Evolutionary conservation across 305 asterid species (phyloP).

Genomic region (Fraxinus latifolia): DNA sequence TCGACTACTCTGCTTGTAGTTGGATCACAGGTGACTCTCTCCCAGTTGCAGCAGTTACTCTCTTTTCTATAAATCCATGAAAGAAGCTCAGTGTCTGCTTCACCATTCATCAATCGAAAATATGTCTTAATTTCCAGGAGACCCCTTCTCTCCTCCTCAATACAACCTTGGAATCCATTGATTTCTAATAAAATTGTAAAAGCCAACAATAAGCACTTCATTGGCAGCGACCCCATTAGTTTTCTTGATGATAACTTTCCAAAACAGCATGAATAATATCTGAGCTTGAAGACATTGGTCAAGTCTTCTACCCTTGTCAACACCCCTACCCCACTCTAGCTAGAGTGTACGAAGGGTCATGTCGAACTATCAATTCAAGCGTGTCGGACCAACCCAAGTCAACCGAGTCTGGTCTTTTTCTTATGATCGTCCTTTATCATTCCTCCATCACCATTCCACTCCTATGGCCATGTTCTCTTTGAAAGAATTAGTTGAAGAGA

Average conservation of each 20-base stretch:
- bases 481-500: not conserved
- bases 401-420: not conserved
- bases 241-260: not conserved
- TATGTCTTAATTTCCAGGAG: not conserved
- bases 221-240: not conserved
- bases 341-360: not conserved
- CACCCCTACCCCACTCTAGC: not conserved
- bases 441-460: not conserved
- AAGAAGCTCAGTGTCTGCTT: not conserved
- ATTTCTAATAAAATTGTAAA: not conserved
- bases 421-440: not conserved
- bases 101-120: not conserved
- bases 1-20: not conserved
- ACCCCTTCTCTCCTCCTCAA: not conserved
- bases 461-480: not conserved
- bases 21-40: conserved; percentile 4
- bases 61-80: not conserved
- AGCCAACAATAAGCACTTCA: not conserved
- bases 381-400: not conserved
- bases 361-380: not conserved
- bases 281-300: not conserved
- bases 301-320: not conserved
- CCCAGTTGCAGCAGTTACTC: conserved; percentile 8
- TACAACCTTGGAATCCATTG: not conserved
- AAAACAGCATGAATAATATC: not conserved